Evolutionary conservation across 2,329 filamentous ascomycete genomes (phyloP), one percentile per base, ranked within the genome.

Genomic region (Ophiostoma triangulosporum): DNA sequence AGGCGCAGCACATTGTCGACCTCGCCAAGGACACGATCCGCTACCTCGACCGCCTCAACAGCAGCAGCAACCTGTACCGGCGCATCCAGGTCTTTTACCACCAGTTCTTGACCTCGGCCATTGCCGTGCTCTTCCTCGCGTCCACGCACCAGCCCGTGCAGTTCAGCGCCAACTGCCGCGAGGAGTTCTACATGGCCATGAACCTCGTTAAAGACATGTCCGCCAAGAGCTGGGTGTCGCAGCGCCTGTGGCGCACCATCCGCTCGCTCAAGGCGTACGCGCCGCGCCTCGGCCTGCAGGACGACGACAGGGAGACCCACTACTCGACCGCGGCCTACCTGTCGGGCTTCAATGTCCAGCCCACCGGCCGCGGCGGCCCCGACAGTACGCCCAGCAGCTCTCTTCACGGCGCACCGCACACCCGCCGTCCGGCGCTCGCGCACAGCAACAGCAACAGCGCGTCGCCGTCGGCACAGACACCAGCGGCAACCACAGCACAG

Each of bases 111-210:
- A 81, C 84, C 1, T 86, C 83, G 0, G 82, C 84, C 1, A 78
- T 90, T 20, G 83, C 84, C 0, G 84, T 87, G 3, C 71, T 90
- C 12, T 89, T 90, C 63, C 74, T 90, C 1, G 86, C 85, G 1
- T 84, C 84, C 0, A 84, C 83, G 3, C 86, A 90, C 62, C 83
- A 84, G 0, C 85, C 86, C 0, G 76, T 84, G 0, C 75, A 81
- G 26, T 90, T 89, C 64, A 84, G 80, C 60, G 70, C 75, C 9
- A 67, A 73, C 24, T 88, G 84, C 58, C 76, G 85, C 17, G 79
- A 85, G 45, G 86, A 90, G 65, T 90, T 90, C 63, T 88, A 88
- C 68, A 80, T 85, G 74, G 84, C 83, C 0, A 74, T 90, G 1
- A 83, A 88, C 52, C 71, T 90, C 3, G 78, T 90, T 36, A 83